These are phyloP conservation scores for Blastocystis sp. DNA, from an alignment of 352 stramenopile species.

Conservation along the genomic window DNA sequence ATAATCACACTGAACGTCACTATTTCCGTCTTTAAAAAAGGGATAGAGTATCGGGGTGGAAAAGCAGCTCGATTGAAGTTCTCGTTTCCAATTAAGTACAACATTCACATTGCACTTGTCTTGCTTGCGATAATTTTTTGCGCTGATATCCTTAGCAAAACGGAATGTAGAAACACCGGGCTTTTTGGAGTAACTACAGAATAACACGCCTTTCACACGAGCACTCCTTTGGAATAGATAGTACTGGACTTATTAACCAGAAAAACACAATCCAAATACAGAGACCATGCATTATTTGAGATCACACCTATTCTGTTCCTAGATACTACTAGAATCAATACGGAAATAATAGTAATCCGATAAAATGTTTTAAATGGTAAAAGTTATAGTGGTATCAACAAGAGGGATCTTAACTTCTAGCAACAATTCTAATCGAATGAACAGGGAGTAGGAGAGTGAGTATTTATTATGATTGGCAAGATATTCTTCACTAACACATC, in stretches of 20 bases:
- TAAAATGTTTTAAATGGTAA: too few species aligned
- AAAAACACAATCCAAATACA: not conserved
- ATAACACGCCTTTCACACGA: not conserved
- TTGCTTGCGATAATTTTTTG: not conserved
- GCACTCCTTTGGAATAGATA: conserved; percentile 1
- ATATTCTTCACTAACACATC: too few species aligned
- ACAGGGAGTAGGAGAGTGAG: too few species aligned
- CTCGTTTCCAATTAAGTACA: conserved; percentile 39
- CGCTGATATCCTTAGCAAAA: conserved; percentile 12
- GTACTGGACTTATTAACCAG: not conserved
- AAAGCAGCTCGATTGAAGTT: conserved; percentile 30
- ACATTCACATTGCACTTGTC: conserved; percentile 19
- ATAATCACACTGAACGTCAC: not conserved
- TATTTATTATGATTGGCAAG: too few species aligned
- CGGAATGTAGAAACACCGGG: not conserved
- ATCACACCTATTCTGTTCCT: too few species aligned
- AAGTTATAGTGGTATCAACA: too few species aligned
- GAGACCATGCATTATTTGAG: not conserved
- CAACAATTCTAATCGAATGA: too few species aligned
- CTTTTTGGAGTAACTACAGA: conserved; percentile 30
- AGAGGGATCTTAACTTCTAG: too few species aligned
- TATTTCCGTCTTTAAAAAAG: not conserved
- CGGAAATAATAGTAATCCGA: too few species aligned
- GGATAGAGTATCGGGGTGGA: conserved; percentile 1
- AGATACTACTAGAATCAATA: too few species aligned